Percentiles rank a stretch among this genome's conserved stretches.
phyloP scores from a whole-genome alignment of 176 grass and related monocot genomes.

The Aegilops longissima region DNA sequence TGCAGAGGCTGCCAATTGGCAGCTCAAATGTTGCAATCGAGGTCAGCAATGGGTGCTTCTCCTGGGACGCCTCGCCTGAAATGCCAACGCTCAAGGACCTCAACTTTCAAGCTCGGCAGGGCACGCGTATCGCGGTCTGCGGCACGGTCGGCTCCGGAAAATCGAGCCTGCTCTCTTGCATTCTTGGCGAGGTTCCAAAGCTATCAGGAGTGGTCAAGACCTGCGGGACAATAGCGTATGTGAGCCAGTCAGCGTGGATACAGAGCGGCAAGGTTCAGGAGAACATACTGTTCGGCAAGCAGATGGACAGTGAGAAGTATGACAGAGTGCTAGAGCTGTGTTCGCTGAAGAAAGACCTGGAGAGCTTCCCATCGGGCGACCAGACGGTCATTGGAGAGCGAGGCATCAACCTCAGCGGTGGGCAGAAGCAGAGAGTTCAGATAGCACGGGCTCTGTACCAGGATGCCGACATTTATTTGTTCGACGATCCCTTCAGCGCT shows the following conservation, averaged over 20 bases:
- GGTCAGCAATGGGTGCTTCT: constrained; percentile 9
- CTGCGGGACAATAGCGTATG: neutral
- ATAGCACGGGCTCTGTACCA: neutral
- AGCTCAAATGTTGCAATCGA: neutral
- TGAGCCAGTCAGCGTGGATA: constrained; percentile 16
- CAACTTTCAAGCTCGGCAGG: neutral
- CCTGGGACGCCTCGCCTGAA: constrained; percentile 1
- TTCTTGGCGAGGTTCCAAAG: constrained; percentile 8
- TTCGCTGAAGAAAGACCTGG: constrained; percentile 12
- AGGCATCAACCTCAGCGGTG: constrained; percentile 11
- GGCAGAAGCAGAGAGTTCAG: constrained; percentile 16
- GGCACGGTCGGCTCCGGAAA: constrained; percentile 4
- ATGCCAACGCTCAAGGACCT: neutral
- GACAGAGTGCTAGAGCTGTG: neutral
- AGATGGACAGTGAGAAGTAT: constrained; percentile 15
- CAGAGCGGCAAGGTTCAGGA: constrained; percentile 14
- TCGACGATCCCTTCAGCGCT: neutral
- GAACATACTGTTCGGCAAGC: neutral
- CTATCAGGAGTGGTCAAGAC: neutral
- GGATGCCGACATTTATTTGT: constrained; percentile 11
- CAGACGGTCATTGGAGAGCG: neutral
- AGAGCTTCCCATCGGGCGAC: neutral
- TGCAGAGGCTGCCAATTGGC: neutral
- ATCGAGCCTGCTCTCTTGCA: constrained; percentile 13
- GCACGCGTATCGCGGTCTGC: neutral